Evolutionary conservation across 495 filamentous ascomycete species (phyloP).

Genomic region (Cercophora scortea): DNA sequence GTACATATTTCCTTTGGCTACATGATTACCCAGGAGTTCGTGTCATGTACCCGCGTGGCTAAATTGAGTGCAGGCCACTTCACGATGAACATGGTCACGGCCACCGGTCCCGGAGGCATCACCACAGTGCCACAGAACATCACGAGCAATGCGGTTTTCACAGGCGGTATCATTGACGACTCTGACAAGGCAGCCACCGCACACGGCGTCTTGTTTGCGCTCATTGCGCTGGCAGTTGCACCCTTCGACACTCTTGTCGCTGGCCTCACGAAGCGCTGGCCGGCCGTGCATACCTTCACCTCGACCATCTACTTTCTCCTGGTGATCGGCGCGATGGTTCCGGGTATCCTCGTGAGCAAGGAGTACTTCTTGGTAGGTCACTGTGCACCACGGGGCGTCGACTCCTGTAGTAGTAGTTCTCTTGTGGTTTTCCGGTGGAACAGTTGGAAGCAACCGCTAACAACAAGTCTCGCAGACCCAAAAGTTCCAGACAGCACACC

Average conservation of each 20-base stretch:
- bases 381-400: background rate
- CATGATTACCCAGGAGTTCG: too few relatives aligned
- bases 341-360: slow-evolving; percentile 42
- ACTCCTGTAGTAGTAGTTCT: background rate
- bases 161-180: slow-evolving; percentile 12
- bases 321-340: slow-evolving; percentile 37
- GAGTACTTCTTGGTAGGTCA: slow-evolving; percentile 44
- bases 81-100: slow-evolving; percentile 42
- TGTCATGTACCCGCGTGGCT: background rate
- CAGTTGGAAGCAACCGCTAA: too few relatives aligned
- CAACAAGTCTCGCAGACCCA: slow-evolving; percentile 28
- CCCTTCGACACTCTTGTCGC: slow-evolving; percentile 48
- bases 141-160: slow-evolving; percentile 9
- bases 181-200: slow-evolving; percentile 22
- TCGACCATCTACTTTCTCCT: slow-evolving; percentile 36
- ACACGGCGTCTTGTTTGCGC: slow-evolving; percentile 46
- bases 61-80: slow-evolving; percentile 27
- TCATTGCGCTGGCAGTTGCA: slow-evolving; percentile 44
- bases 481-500: slow-evolving; percentile 46
- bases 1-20: background rate
- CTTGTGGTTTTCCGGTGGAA: too few relatives aligned
- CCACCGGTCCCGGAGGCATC: slow-evolving; percentile 31
- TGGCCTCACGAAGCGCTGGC: slow-evolving; percentile 34
- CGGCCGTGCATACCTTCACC: slow-evolving; percentile 40
- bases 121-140: background rate